A percentile compares a stretch with the other conserved stretches of the same genome.
These are phyloP conservation scores for Colletotrichum euphorbiae DNA, from an alignment of 2,329 filamentous ascomycete species.

Conservation along the genomic window DNA sequence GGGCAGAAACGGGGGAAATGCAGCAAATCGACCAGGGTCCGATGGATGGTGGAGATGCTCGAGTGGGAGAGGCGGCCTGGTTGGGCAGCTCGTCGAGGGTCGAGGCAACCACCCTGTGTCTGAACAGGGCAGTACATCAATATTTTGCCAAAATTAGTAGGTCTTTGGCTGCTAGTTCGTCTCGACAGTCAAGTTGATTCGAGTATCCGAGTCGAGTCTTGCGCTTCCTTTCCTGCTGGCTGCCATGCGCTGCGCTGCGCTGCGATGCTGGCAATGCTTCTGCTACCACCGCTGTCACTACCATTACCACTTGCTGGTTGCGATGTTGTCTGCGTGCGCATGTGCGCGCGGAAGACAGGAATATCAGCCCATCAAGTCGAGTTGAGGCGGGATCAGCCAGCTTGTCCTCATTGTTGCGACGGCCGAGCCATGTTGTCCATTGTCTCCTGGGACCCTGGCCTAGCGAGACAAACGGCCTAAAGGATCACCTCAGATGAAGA, in stretches of 20 bases:
- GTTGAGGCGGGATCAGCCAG: slow-evolving; percentile 19
- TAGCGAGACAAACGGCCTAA: slow-evolving; percentile 20
- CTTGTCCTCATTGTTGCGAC: not conserved
- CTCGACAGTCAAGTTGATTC: slow-evolving; percentile 14
- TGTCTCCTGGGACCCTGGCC: not conserved
- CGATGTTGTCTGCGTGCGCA: slow-evolving; percentile 33
- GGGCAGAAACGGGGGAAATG: slow-evolving; percentile 38
- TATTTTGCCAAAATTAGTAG: slow-evolving; percentile 41
- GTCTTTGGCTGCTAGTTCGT: slow-evolving; percentile 24
- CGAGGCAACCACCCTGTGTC: slow-evolving; percentile 29
- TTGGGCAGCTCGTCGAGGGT: slow-evolving; percentile 34
- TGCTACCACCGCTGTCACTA: not conserved
- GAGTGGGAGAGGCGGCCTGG: slow-evolving; percentile 26
- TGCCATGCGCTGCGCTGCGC: slow-evolving; percentile 5
- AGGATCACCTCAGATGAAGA: slow-evolving; percentile 15
- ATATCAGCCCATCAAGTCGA: slow-evolving; percentile 35
- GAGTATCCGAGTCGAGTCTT: not conserved
- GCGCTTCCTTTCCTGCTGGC: slow-evolving; percentile 9
- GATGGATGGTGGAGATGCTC: slow-evolving; percentile 27
- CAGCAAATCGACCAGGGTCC: slow-evolving; percentile 28
- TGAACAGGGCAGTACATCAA: slow-evolving; percentile 38
- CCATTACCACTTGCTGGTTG: slow-evolving; percentile 31
- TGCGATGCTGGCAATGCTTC: slow-evolving; percentile 15
- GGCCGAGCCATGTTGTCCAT: slow-evolving; percentile 9
- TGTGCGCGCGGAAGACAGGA: slow-evolving; percentile 26